phyloP scores from a whole-genome alignment of 345 rosid genomes.

The Acer yangbiense region DNA sequence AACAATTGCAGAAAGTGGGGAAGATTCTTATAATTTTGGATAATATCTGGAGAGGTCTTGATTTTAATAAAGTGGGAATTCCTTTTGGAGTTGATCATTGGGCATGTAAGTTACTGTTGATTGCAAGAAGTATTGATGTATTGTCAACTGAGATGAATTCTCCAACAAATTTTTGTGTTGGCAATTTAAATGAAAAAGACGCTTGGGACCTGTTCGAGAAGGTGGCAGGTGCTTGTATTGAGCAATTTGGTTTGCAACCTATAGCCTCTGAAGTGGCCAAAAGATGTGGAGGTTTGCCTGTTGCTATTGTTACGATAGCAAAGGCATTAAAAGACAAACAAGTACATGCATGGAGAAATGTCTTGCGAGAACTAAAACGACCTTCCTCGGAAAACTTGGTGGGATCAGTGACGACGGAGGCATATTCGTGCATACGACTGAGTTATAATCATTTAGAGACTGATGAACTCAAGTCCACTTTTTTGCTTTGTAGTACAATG shows the following conservation, averaged over 20 bases:
- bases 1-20: constrained; percentile 16
- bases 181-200: constrained; percentile 15
- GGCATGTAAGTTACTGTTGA: constrained; percentile 35
- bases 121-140: constrained; percentile 24
- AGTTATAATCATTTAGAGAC: constrained; percentile 23
- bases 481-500: constrained; percentile 28
- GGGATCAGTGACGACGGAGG: neutral
- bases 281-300: constrained; percentile 35
- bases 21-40: constrained; percentile 36
- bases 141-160: constrained; percentile 16
- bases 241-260: neutral
- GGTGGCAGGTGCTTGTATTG: constrained; percentile 16
- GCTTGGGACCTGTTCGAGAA: constrained; percentile 30
- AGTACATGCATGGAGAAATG: constrained; percentile 23
- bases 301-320: constrained; percentile 26
- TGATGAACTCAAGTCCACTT: constrained; percentile 31
- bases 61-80: constrained; percentile 34
- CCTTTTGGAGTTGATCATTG: constrained; percentile 17
- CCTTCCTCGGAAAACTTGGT: neutral
- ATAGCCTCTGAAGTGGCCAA: constrained; percentile 20
- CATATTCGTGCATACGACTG: constrained; percentile 13
- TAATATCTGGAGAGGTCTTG: constrained; percentile 29
- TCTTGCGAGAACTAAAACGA: constrained; percentile 3
- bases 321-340: constrained; percentile 16
- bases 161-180: neutral